These are phyloP conservation scores for Podospora pseudocomata DNA, from an alignment of 495 filamentous ascomycete species.

Conservation along the genomic window DNA sequence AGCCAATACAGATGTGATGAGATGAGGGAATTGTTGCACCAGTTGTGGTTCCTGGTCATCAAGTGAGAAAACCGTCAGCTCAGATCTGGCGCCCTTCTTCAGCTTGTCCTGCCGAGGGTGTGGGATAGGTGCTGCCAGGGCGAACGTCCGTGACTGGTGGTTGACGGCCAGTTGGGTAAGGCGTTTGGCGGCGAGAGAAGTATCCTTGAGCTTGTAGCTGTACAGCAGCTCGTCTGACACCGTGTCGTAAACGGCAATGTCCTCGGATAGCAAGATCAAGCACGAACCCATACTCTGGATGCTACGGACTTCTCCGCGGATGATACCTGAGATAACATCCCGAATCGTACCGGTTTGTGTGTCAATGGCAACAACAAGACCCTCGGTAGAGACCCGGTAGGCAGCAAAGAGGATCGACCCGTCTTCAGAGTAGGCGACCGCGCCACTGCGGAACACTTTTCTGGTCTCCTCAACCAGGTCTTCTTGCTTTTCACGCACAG, in stretches of 20 bases:
- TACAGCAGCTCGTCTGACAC: slow-evolving; percentile 56
- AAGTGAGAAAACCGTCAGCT: slow-evolving; percentile 56
- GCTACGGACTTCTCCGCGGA: slow-evolving; percentile 49
- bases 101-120: slow-evolving; percentile 24
- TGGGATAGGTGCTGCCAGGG: slow-evolving; percentile 48
- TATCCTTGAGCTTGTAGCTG: slow-evolving; percentile 40
- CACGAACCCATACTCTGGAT: slow-evolving; percentile 58
- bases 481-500: slow-evolving; percentile 38
- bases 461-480: slow-evolving; percentile 23
- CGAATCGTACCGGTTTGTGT: slow-evolving; percentile 53
- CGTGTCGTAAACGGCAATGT: slow-evolving; percentile 63
- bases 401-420: slow-evolving; percentile 76
- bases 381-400: slow-evolving; percentile 40
- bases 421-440: slow-evolving; percentile 75
- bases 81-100: slow-evolving; percentile 36
- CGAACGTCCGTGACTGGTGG: slow-evolving; percentile 52
- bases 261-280: slow-evolving; percentile 59
- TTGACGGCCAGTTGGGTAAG: slow-evolving; percentile 61
- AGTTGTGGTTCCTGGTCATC: slow-evolving; percentile 48
- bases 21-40: slow-evolving; percentile 40
- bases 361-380: slow-evolving; percentile 55
- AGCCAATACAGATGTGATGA: slow-evolving; percentile 55
- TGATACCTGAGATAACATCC: slow-evolving; percentile 53
- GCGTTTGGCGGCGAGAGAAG: slow-evolving; percentile 34
- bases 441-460: slow-evolving; percentile 37